Evolutionary conservation across 306 rosid genomes (phyloP).

Genomic region (Rubus idaeus): DNA sequence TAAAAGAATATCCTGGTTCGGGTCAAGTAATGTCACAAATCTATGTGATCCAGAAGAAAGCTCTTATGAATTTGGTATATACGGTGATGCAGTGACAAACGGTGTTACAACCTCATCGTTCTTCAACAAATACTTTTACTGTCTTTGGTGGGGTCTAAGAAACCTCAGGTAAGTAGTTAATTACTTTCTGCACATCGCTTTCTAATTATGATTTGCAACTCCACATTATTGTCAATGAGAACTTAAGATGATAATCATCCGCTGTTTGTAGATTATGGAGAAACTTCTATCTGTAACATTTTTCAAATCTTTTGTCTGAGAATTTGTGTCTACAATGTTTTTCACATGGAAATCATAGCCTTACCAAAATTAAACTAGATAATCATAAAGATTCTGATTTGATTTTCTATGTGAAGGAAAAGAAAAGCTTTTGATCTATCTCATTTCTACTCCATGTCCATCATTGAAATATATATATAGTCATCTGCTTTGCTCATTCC

Average conservation of each 20-base stretch:
- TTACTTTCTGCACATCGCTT: background rate
- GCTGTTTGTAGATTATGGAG: background rate
- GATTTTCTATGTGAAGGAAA: background rate
- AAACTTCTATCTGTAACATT: background rate
- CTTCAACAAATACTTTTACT: constrained; percentile 73
- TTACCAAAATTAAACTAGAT: background rate
- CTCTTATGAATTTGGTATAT: constrained; percentile 69
- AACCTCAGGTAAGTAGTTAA: constrained; percentile 60
- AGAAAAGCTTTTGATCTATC: background rate
- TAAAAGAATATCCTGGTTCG: constrained; percentile 57
- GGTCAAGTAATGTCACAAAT: constrained; percentile 53
- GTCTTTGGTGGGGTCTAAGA: constrained; percentile 76
- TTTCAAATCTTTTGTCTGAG: background rate
- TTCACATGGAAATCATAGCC: background rate
- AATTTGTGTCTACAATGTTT: background rate
- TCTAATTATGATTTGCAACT: background rate
- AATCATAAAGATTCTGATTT: background rate
- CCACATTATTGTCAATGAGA: background rate
- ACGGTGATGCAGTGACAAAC: constrained; percentile 66
- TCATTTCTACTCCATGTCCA: constrained; percentile 1
- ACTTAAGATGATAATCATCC: background rate
- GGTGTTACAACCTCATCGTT: constrained; percentile 67
- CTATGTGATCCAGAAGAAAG: constrained; percentile 50
- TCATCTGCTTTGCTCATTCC: background rate
- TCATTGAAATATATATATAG: background rate